A percentile compares a stretch with the other conserved stretches of the same genome.
Conservation (phyloP, 768 basidiomycete species). For the Mycena rosella region DNA sequence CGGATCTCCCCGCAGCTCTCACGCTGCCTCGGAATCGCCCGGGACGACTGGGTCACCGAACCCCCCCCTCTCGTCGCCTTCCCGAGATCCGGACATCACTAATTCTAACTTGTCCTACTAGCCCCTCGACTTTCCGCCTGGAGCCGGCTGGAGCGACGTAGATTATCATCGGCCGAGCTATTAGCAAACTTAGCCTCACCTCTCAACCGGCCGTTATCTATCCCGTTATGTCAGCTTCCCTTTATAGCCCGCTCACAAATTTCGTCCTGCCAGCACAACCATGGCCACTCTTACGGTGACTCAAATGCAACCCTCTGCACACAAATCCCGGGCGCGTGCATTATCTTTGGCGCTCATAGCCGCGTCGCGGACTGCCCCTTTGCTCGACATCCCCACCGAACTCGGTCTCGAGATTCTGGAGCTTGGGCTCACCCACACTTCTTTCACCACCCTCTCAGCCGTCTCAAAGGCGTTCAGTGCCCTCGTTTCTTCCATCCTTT, state of each 20-base stretch:
- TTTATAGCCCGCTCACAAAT: background rate
- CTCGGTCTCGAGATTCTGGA: constrained; percentile 54
- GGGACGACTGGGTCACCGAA: too few species aligned
- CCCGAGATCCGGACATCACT: too few species aligned
- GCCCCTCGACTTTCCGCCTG: too few species aligned
- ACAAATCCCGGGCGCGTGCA: constrained; percentile 32
- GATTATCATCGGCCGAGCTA: background rate
- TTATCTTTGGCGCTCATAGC: constrained; percentile 36
- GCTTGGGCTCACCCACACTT: constrained; percentile 45
- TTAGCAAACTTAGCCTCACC: background rate
- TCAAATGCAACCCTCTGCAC: background rate
- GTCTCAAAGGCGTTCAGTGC: constrained; percentile 47
- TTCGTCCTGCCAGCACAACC: constrained; percentile 6
- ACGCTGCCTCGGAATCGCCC: too few species aligned
- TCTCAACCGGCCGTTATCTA: constrained; percentile 7
- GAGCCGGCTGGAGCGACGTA: background rate
- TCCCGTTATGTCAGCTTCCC: constrained; percentile 4
- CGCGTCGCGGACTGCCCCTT: constrained; percentile 35
- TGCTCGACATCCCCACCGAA: constrained; percentile 54
- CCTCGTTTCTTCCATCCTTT: constrained; percentile 52
- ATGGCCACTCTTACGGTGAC: constrained; percentile 14
- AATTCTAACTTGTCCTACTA: too few species aligned
- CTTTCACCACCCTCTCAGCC: constrained; percentile 47
- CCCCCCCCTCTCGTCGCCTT: too few species aligned
- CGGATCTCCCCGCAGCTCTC: too few species aligned